Evolutionary conservation across 768 basidiomycete species (phyloP), one percentile per base, ranked within the genome.

Genomic region (Favolaschia claudopus): DNA sequence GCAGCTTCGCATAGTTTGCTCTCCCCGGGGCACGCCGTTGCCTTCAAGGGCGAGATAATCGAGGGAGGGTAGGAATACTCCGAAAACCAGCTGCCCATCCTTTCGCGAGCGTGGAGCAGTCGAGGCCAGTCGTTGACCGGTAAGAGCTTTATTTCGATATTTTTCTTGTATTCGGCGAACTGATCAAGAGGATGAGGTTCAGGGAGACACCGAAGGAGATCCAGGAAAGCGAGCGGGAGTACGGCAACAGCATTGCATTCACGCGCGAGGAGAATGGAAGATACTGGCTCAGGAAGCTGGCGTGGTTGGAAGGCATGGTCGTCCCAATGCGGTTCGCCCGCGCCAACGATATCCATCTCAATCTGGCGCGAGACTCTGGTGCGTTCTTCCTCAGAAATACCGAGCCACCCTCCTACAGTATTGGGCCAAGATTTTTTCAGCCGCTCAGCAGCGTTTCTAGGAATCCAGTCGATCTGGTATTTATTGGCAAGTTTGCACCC

Each of bases 391-490:
- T 25, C 17, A 3, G 3, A 12, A 12, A 58, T 14, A 6, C 3
- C 28, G 25, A 15, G 13, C 57, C 57, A 51, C 27, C 42, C 57
- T 12, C 19, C 56, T 3, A 44, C 0, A 20, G 42, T 44, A 6
- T 34, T 45, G 8, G 40, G 57, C 57, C 49, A 52, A 5, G 14
- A 9, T n/a, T 46, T 45, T 28, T n/a, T 17, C 34, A 58, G 39
- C 28, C 33, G 56, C 12, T 39, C 27, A 15, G 55, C 55, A 25
- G 36, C 28, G 25, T 20, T 15, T 8, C 36, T 28, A 17, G 12
- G n/a, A 17, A 58, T 43, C 56, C 48, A 58, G 19, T 58, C 48
- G 28, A 58, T 34, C 27, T 50, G 50, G 37, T 58, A 59, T 31
- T 58, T 58, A n/a, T 45, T 50, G 3, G 56, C 56, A 17, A 58